Evolutionary conservation across 129 eudicot species (phyloP).

Genomic region (Escallonia rubra): DNA sequence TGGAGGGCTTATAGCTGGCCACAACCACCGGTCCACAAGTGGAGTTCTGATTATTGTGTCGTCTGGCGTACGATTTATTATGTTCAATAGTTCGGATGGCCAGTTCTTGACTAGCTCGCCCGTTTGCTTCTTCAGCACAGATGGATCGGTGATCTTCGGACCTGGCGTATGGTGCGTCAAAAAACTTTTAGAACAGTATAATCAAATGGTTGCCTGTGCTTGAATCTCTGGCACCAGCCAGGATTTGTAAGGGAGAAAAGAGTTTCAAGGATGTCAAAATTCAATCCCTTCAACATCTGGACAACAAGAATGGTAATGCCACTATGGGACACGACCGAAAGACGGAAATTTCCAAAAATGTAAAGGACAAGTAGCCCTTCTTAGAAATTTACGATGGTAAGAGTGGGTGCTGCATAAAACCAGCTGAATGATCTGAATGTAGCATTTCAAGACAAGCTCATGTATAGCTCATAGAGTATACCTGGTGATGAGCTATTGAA

Average conservation of each 20-base stretch:
- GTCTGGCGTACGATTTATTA: constrained; percentile 56
- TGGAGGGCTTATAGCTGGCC: constrained; percentile 77
- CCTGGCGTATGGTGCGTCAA: constrained; percentile 38
- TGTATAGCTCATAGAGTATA: constrained; percentile 9
- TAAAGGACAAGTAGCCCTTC: no score
- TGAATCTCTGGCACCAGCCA: no score
- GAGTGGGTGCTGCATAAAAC: no score
- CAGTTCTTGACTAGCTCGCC: constrained; percentile 49
- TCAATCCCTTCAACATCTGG: no score
- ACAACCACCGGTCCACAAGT: constrained; percentile 81
- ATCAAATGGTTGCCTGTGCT: background rate
- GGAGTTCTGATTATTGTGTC: constrained; percentile 71
- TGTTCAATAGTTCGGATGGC: constrained; percentile 57
- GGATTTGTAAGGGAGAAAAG: no score
- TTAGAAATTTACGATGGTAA: no score
- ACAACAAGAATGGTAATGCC: no score
- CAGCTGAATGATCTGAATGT: background rate
- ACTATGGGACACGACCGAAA: no score
- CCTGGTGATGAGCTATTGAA: constrained; percentile 85
- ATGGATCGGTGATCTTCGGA: constrained; percentile 79
- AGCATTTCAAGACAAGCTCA: background rate
- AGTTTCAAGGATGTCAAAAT: no score
- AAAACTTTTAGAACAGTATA: background rate
- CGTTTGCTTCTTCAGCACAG: constrained; percentile 54
- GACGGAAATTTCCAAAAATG: no score